Base-by-base conservation (phyloP, 2,329 filamentous ascomycete genomes). In the Cladosporium oxysporum region DNA sequence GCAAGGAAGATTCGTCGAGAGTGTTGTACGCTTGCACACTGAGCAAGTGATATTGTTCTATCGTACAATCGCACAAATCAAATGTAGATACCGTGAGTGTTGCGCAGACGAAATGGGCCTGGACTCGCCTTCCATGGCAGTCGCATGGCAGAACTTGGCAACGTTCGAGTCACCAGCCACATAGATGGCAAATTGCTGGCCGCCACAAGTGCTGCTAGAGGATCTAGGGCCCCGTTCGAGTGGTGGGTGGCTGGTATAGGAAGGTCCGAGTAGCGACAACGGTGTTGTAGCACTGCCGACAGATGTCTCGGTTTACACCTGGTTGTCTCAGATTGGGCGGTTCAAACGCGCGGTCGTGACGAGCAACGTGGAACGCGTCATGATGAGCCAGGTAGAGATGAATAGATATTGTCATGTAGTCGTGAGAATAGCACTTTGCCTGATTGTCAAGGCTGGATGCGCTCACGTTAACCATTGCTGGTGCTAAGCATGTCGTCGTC, bases 311-410 rank as follows among this genome's bases (percentile, higher is more conserved):
- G 31, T 55, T 47, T 23, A 26, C 60, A 14, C 7, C 12, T 50
- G 14, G 31, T 2, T 62, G 61, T 63, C 61, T 63, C 31, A 55
- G 23, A 47, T n/a, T 31, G 50, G 23, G 23, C 35, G 29, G 23
- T 55, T 26, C 35, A 49, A 37, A 63, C 61, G 61, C 50, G 61
- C 49, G 59, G 29, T 53, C 35, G 23, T 47, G 50, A 57, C 61
- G 61, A 57, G 47, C 58, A 31, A 49, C 58, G 58, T 33, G 28
- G 21, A 37, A 62, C 41, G 41, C 41, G 41, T 47, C 41, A 47
- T 47, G 41, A 21, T 47, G 3, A 47, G 41, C 41, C 41, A 47
- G 41, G n/a, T 47, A 47, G 41, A 47, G 21, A 21, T 47, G 41
- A 21, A 11, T 21, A 47, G 41, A 21, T 23, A 12, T 21, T 47